These are phyloP conservation scores for Breviolum minutum DNA, from an alignment of 73 alveolate species.

Conservation along the genomic window DNA sequence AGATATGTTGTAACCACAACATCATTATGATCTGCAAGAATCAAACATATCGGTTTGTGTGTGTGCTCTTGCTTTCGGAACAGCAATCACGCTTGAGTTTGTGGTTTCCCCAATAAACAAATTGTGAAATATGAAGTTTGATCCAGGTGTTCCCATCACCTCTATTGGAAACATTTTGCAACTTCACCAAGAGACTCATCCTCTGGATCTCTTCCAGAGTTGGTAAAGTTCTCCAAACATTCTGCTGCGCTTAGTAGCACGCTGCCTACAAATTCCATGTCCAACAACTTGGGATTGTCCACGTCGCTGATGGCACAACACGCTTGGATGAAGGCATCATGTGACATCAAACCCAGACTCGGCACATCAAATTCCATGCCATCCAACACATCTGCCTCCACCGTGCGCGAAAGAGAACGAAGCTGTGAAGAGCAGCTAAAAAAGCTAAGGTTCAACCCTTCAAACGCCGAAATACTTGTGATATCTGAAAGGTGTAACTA, in stretches of 20 bases:
- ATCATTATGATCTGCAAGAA: no score
- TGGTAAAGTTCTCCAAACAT: neutral
- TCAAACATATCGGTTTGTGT: no score
- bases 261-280: slow-evolving; percentile 56
- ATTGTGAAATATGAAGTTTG: no score
- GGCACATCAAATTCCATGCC: slow-evolving; percentile 43
- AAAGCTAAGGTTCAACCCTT: neutral
- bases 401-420: no score
- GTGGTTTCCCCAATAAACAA: no score
- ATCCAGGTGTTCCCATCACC: no score
- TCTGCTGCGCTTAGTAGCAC: slow-evolving; percentile 23
- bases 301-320: slow-evolving; percentile 90
- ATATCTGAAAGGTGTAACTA: no score
- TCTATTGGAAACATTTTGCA: neutral
- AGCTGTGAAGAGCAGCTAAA: neutral
- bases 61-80: no score
- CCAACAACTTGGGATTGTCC: slow-evolving; percentile 75
- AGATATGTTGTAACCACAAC: no score
- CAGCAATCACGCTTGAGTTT: no score
- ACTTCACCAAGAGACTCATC: slow-evolving; percentile 1
- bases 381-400: slow-evolving; percentile 46
- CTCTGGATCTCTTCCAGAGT: neutral
- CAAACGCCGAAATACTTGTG: neutral
- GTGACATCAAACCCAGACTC: slow-evolving; percentile 64
- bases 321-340: slow-evolving; percentile 26